Evolutionary conservation across 139 green algal genomes (phyloP).

Genomic region (Bryopsis sp.): DNA sequence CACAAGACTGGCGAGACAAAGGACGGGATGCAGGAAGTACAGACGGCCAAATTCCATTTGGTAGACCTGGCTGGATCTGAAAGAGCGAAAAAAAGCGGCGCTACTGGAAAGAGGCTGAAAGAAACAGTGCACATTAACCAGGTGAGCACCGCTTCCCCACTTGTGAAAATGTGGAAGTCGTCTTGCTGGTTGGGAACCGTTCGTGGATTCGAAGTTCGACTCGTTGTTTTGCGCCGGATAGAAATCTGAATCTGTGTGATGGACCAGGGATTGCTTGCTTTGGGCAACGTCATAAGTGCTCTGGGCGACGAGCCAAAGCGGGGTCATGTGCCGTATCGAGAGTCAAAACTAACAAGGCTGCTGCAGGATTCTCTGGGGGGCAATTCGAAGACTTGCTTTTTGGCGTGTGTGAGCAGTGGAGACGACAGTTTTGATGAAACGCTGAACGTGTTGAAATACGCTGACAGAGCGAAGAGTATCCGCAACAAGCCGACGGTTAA

Average conservation of each 20-base stretch:
- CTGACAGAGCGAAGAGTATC: not conserved
- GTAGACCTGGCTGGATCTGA: conserved; percentile 45
- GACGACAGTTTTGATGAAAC: conserved; percentile 38
- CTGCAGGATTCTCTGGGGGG: conserved; percentile 48
- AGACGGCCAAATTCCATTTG: conserved; percentile 34
- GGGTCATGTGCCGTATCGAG: conserved; percentile 49
- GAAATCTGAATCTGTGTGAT: not conserved
- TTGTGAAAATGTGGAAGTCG: no score
- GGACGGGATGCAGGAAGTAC: not conserved
- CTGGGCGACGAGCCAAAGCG: conserved; percentile 33
- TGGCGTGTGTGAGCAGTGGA: conserved; percentile 30
- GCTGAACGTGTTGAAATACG: conserved; percentile 27
- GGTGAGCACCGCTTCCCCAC: conserved; percentile 23
- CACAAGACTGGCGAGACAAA: conserved; percentile 13
- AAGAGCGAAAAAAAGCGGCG: conserved; percentile 27
- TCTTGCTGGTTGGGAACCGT: no score
- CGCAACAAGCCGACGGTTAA: not conserved
- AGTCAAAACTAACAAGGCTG: conserved; percentile 53
- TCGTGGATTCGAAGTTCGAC: no score
- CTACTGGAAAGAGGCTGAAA: conserved; percentile 27
- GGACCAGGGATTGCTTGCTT: conserved; percentile 44
- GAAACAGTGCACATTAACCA: conserved; percentile 61
- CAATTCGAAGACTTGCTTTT: conserved; percentile 41
- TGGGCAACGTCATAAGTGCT: conserved; percentile 52
- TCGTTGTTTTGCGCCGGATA: no score